Conservation (phyloP, 306 rosid species). For the Cucumis cinereus region DNA sequence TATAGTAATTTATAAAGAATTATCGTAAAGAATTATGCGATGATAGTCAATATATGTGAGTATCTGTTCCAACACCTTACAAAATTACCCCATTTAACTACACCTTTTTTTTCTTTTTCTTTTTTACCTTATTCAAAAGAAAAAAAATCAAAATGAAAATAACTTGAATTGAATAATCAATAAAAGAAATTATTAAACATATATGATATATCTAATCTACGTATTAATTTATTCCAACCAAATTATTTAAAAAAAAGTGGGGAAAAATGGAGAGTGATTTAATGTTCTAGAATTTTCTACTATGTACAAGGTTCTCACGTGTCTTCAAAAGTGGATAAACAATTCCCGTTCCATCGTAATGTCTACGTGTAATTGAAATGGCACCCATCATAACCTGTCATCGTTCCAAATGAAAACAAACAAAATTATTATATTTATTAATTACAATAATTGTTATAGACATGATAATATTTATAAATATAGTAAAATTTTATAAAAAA, state of each 20-base stretch:
- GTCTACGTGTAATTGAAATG: background rate
- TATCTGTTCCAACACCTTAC: too few species aligned
- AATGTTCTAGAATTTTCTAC: background rate
- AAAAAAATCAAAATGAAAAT: background rate
- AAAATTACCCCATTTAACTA: too few species aligned
- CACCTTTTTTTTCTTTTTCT: background rate
- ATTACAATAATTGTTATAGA: too few species aligned
- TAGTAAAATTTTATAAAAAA: too few species aligned
- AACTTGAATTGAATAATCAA: background rate
- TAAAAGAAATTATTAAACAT: background rate
- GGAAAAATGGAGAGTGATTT: background rate
- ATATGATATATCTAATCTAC: background rate
- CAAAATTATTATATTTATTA: background rate
- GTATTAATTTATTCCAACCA: background rate
- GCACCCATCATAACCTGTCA: slow-evolving; percentile 2
- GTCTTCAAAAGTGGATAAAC: background rate
- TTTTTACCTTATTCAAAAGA: background rate
- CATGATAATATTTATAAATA: too few species aligned
- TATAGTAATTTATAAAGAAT: too few species aligned
- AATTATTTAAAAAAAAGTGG: background rate
- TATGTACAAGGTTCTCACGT: background rate
- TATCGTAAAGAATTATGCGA: too few species aligned
- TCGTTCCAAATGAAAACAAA: background rate
- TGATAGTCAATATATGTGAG: too few species aligned
- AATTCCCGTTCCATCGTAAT: background rate